Base-by-base conservation (phyloP, 495 filamentous ascomycete genomes). In the Xylaria grammica region DNA sequence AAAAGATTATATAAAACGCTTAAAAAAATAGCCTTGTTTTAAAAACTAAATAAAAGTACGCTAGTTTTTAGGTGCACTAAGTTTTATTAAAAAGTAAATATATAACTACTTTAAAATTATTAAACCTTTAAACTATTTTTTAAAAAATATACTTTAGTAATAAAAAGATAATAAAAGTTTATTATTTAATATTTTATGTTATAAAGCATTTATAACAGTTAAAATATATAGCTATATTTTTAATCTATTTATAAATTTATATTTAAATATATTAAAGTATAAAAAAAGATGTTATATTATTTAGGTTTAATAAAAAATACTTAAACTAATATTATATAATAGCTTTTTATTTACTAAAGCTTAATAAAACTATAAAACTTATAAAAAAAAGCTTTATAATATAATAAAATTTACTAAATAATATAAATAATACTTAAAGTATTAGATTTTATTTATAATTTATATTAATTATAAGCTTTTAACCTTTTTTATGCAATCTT, bases 341-440 rank as follows among this genome's bases (percentile, higher is more conserved):
- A 36, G 11, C 11, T 36, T 36, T 11, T 11, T 36, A 36, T 36
- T 36, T 11, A 36, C 34, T 36, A 6, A 6, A 36, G 11, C 11
- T 6, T 36, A 36, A 36, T 36, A 36, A 36, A 36, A n/a, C n/a
- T n/a, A n/a, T n/a, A n/a, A n/a, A n/a, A n/a, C n/a, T n/a, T n/a
- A n/a, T n/a, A n/a, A n/a, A 17, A 45, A 10, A 22, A 60, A 45
- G 24, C 42, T 29, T 45, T 40, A 60, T 38, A 44, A 17, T 45
- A 60, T 42, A 15, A 60, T 60, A 45, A 60, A 44, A 40, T 44
- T 45, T 46, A 58, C 38, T 20, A 49, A 36, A 36, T 36, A 36
- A 36, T 36, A 36, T 36, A 36, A 36, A 11, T 36, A 36, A 6
- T 36, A 36, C 11, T 36, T 36, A 59, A 60, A 60, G 19, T 60